Base-by-base conservation (phyloP, 129 eudicot genomes). In the Tagetes erecta region DNA sequence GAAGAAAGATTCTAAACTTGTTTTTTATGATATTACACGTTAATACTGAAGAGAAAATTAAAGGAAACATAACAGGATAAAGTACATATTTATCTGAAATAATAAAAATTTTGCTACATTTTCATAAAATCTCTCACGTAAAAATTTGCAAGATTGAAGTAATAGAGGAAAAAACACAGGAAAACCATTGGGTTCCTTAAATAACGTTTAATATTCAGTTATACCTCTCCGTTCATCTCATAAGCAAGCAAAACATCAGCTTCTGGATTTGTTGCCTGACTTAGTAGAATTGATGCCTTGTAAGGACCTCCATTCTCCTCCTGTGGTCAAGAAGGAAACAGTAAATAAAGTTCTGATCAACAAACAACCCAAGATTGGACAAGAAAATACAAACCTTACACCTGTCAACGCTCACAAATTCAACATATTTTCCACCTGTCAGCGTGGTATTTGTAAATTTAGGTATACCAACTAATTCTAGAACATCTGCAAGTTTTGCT, bases 301-400 rank as follows among this genome's bases (percentile, higher is more conserved):
- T 93, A 93, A 33, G 98, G 98, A 65, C 98, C 97, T 35, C 98
- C 98, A 37, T 93, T 90, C 70, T 93, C 98, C 81, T 93, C 98
- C 97, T 93, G 62, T 8, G 44, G 67, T 52, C 39, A 35, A 40
- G 40, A n/a, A n/a, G 62, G 49, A 6, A 60, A 78, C 33, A 44
- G 11, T 20, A 70, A 80, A 45, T 14, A 53, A 53, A 5, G 34
- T 37, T 7, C 20, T 12, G 5, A 42, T 51, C 62, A 51, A 41
- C 52, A 50, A 70, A 42, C 20, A 78, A 53, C 60, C 30, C 10
- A 1, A 53, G 9, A 53, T 3, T 53, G 27, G 41, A 68, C 34
- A 77, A 79, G 65, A 39, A 35, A 70, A 49, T 11, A 53, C 53
- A 75, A 60, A 93, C 98, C 98, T 93, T 93, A 55, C 98, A 93